Percentiles rank a stretch among this genome's conserved stretches.
Evolutionary conservation across 1,284 basidiomycete genomes (phyloP).

Genomic region (Cutaneotrichosporon curvatum): DNA sequence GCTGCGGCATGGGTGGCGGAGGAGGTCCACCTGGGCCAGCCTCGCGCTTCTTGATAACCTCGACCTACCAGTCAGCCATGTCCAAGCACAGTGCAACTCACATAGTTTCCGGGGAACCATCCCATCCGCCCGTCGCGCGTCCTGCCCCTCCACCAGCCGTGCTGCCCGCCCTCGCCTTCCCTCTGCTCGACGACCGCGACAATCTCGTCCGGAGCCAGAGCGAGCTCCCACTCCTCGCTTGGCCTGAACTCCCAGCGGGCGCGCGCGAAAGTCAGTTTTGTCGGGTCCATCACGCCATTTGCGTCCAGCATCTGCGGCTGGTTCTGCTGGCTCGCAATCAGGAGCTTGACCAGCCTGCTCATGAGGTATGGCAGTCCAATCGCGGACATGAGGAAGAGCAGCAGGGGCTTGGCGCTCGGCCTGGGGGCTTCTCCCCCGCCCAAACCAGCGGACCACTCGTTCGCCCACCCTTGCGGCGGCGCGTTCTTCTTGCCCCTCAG

Average conservation of each 20-base stretch:
- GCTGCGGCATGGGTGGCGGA: background rate
- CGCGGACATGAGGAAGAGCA: slow-evolving; percentile 92
- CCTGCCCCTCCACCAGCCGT: slow-evolving; percentile 93
- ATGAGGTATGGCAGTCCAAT: slow-evolving; percentile 91
- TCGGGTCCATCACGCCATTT: slow-evolving; percentile 48
- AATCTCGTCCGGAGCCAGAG: slow-evolving; percentile 82
- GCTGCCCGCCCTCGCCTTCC: slow-evolving; percentile 69
- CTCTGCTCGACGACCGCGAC: slow-evolving; percentile 84
- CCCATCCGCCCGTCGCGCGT: slow-evolving; percentile 89
- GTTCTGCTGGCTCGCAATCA: slow-evolving; percentile 58
- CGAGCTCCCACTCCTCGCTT: slow-evolving; percentile 67
- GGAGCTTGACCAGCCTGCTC: slow-evolving; percentile 76
- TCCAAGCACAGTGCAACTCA: slow-evolving; percentile 35
- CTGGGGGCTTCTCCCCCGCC: slow-evolving; percentile 48
- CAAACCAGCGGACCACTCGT: slow-evolving; percentile 40
- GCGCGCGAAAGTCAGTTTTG: slow-evolving; percentile 74
- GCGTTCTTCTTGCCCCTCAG: slow-evolving; percentile 53
- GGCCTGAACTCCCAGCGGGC: slow-evolving; percentile 75
- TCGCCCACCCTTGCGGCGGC: slow-evolving; percentile 39
- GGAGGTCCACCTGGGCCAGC: background rate
- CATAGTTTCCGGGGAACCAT: slow-evolving; percentile 94
- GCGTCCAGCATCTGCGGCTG: slow-evolving; percentile 21
- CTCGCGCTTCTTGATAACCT: slow-evolving; percentile 21
- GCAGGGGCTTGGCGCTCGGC: slow-evolving; percentile 78
- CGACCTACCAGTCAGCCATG: slow-evolving; percentile 12